Percentiles rank a stretch among this genome's conserved stretches.
phyloP scores from a whole-genome alignment of 257 asterid species.

The Cinchona pubescens region DNA sequence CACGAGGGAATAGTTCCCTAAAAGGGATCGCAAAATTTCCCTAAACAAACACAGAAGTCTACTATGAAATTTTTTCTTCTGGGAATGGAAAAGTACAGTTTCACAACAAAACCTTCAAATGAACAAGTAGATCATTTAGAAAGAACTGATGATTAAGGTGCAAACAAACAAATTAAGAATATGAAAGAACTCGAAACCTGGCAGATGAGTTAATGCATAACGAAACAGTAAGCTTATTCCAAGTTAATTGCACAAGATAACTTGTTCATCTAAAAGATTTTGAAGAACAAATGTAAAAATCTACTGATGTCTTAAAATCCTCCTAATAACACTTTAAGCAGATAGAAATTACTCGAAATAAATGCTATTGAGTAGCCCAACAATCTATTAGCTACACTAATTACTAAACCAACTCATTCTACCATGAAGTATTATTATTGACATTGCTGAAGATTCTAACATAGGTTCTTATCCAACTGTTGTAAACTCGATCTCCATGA shows the following conservation, averaged over 20 bases:
- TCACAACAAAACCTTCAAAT: background rate
- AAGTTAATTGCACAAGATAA: background rate
- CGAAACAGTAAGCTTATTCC: background rate
- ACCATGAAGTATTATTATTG: constrained; percentile 1
- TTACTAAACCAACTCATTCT: constrained; percentile 4
- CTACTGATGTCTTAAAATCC: background rate
- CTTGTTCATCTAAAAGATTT: background rate
- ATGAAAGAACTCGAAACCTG: background rate
- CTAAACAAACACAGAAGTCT: too few species aligned
- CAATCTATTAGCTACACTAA: constrained; percentile 2
- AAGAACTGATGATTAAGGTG: background rate
- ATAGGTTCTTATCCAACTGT: background rate
- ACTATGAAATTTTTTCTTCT: too few species aligned
- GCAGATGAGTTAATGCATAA: background rate
- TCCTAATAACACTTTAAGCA: background rate
- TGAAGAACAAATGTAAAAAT: background rate
- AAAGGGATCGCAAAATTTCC: too few species aligned
- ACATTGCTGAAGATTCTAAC: constrained; percentile 9
- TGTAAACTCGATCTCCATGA: background rate
- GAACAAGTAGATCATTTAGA: background rate
- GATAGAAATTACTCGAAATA: background rate
- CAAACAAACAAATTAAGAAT: background rate
- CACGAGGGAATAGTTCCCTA: too few species aligned
- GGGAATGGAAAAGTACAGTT: background rate
- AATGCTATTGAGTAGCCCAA: background rate